Base-by-base conservation (phyloP, 176 grass and related monocot genomes). In the Phoenix roebelenii region DNA sequence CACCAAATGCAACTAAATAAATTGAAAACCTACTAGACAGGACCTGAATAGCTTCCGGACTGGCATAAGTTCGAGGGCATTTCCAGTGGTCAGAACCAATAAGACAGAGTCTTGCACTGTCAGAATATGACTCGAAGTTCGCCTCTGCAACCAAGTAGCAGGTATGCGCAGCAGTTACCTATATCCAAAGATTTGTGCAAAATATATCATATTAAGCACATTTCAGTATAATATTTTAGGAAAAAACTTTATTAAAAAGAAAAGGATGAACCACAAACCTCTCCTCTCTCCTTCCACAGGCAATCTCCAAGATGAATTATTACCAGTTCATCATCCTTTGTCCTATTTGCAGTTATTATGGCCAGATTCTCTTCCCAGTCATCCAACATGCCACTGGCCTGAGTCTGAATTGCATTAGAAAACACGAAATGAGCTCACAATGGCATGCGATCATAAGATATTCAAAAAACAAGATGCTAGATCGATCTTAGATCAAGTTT, bases 291-390 rank as follows among this genome's bases (percentile, higher is more conserved):
- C 77, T 93, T 98, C 94, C 94, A 98, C 26, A 98, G 88, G 70
- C 94, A 93, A 83, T 98, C 94, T 35, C 88, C 94, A 54, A 98
- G 88, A 75, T 98, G 88, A 60, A 89, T 85, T 52, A 98, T 89
- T 51, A 98, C 88, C 59, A 98, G 82, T 61, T 84, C 81, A 68
- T 93, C 94, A 68, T 79, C 82, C 63, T 92, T 98, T 52, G 94
- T 98, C 68, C 88, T 89, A 65, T 98, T 98, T 78, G 88, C 94
- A 50, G 87, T 88, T 66, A 98, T 86, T 60, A 98, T 88, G 64
- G 94, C 94, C 73, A 98, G 80, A 98, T 98, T 98, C 64, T 93
- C 84, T 72, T 92, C 88, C 88, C 94, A 98, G 50, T 92, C 88
- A 76, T 98, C 84, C 75, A 98, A 73, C 87, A 98, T 98, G 57